Base-by-base conservation (phyloP, 306 rosid genomes). In the Citrullus mucosospermus region DNA sequence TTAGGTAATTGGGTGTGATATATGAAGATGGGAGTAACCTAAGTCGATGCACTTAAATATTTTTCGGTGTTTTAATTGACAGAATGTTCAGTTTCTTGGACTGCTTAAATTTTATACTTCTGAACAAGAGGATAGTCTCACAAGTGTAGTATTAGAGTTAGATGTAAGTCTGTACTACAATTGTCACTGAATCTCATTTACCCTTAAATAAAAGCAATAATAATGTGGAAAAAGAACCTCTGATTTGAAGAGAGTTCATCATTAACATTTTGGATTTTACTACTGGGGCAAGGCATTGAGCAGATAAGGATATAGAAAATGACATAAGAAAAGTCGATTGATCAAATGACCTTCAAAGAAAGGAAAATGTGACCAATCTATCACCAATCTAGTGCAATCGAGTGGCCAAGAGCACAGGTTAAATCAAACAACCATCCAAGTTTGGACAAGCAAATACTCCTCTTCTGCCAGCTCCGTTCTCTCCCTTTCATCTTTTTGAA, bases 391-490 rank as follows among this genome's bases (percentile, higher is more conserved):
- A 32, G 15, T 53, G 48, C 8, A 55, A 55, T 75, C 17, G 36
- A 46, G 71, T 59, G 80, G 80, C 39, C 80, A 77, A 59, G 80
- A 48, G 80, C 72, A 59, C 20, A 44, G 28, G 36, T 14, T 62
- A 9, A 67, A 56, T 62, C 81, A 44, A 48, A 36, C 48, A 81
- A 15, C 28, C 50, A 14, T 77, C 76, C 78, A 36, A 56, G 84
- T 71, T 84, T 79, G 75, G 77, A 69, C 78, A 76, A 71, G 46
- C 68, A 41, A 76, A 60, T 53, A 79, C 36, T 44, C 78, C 76
- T 79, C 78, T 85, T 70, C 80, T 79, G 88, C 83, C 92, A 68
- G 86, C 81, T 56, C 78, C 81, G 70, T 6, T 84, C 80, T 84
- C 56, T 41, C 68, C 20, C 28, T 72, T 72, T 72, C 77, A 15